phyloP scores from a whole-genome alignment of 2,329 filamentous ascomycete genomes.

The Shiraia bambusicola region DNA sequence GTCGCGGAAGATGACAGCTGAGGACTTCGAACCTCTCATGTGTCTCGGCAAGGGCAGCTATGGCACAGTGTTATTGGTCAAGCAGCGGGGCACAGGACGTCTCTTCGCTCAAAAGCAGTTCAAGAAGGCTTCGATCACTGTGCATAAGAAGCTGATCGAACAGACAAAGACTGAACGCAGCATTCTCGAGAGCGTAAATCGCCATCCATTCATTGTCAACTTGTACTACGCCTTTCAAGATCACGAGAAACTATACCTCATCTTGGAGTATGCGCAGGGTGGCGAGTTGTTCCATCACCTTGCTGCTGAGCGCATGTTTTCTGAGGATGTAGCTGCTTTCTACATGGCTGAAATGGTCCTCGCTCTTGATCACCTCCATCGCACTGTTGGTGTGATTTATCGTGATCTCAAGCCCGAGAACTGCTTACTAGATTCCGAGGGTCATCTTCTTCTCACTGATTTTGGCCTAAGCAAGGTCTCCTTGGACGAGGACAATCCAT shows the following conservation, averaged over 20 bases:
- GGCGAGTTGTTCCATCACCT: constrained; percentile 97
- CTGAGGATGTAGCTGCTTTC: constrained; percentile 84
- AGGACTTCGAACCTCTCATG: constrained; percentile 85
- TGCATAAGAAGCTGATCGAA: constrained; percentile 93
- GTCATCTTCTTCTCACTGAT: constrained; percentile 91
- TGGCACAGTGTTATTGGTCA: constrained; percentile 90
- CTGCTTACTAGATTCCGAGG: constrained; percentile 86
- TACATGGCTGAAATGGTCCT: constrained; percentile 99
- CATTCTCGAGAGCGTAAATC: constrained; percentile 92
- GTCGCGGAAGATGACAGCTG: constrained; percentile 81
- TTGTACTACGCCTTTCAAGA: constrained; percentile 98
- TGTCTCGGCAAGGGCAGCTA: constrained; percentile 96
- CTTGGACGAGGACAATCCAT: constrained; percentile 68
- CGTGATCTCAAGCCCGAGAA: constrained; percentile 98
- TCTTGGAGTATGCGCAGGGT: constrained; percentile 95
- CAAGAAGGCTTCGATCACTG: constrained; percentile 91
- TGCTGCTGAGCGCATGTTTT: constrained; percentile 91
- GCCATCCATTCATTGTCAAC: constrained; percentile 97
- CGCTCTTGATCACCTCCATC: constrained; percentile 89
- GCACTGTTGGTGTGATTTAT: constrained; percentile 90
- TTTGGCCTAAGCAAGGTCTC: constrained; percentile 96
- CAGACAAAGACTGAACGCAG: constrained; percentile 96
- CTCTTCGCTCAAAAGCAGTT: constrained; percentile 98
- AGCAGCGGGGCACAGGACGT: constrained; percentile 81
- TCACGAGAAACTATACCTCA: constrained; percentile 94